Base-by-base conservation (phyloP, 768 basidiomycete species). In the Boletus rufocinnamomeus region DNA sequence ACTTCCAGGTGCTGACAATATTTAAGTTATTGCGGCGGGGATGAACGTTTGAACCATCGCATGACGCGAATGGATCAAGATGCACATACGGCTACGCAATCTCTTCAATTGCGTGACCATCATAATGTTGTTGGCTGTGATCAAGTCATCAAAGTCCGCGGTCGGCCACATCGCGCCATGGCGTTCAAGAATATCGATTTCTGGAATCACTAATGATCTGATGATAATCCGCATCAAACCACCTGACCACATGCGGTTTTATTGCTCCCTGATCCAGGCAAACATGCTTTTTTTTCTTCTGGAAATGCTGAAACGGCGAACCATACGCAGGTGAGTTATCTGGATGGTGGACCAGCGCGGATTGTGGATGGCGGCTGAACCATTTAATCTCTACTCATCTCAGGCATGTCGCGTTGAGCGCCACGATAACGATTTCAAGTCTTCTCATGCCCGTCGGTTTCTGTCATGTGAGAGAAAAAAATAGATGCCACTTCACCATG, bases 191-290 rank as follows among this genome's bases (percentile, higher is more conserved):
- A 56, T 38, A 21, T 40, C 27, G 32, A 21, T 21, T 43, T 17
- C 16, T 19, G 2, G 30, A 49, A 43, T 13, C 35, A 40, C 14
- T 3, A 35, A 25, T 34, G 34, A 45, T 56, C 16, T 38, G 41
- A 37, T 37, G n/a, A 9, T 30, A 30, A 30, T 1, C 35, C 44
- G 7, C 30, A 46, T 40, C 32, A 43, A 16, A 28, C 43, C 52
- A 23, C 47, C 50, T 56, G 55, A 16, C 25, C 11, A n/a, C 47
- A 59, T 59, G 44, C 43, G 38, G 37, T 34, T 28, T 40, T 41
- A 54, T 35, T 50, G 8, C 30, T 40, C 16, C 25, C 19, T 50
- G 4, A 8, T 1, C 7, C 35, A 16, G 13, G 23, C 7, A 44
- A 21, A 35, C 27, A 37, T 21, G n/a, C 25, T 32, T 16, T 19